Evolutionary conservation across 805 yeast species (phyloP).

Genomic region (Pachysolen tannophilus): DNA sequence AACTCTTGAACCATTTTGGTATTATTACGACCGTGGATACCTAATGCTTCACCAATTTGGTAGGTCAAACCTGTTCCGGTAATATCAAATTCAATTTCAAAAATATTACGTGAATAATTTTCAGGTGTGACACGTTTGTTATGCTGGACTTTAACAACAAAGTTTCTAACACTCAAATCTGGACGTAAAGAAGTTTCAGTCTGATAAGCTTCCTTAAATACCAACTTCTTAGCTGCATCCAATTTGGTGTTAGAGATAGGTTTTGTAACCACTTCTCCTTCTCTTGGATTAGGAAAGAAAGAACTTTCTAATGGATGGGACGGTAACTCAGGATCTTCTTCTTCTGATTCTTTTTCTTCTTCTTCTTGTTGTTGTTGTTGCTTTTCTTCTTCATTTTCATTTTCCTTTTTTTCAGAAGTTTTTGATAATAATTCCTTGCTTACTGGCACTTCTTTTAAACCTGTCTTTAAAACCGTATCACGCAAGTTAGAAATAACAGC

Average conservation of each 20-base stretch:
- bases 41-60: conserved; percentile 94
- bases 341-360: conserved; percentile 10
- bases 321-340: conserved; percentile 28
- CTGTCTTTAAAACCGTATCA: conserved; percentile 43
- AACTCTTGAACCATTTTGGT: conserved; percentile 57
- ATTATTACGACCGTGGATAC: conserved; percentile 86
- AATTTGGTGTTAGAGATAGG: conserved; percentile 25
- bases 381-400: too few species aligned
- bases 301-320: conserved; percentile 56
- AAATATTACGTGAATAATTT: conserved; percentile 88
- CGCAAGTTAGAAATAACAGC: conserved; percentile 61
- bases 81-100: conserved; percentile 92
- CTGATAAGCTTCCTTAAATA: conserved; percentile 75
- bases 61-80: conserved; percentile 86
- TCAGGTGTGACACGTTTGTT: conserved; percentile 86
- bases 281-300: conserved; percentile 57
- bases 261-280: conserved; percentile 30
- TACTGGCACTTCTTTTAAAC: conserved; percentile 30
- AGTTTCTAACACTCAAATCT: conserved; percentile 79
- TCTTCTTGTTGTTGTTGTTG: conserved; percentile 13
- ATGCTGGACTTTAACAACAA: conserved; percentile 81
- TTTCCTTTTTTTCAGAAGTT: too few species aligned
- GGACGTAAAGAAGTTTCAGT: conserved; percentile 66
- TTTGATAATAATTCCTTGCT: conserved; percentile 22
- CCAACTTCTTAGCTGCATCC: conserved; percentile 59